Percentiles rank a stretch among this genome's conserved stretches.
phyloP scores from a whole-genome alignment of 495 filamentous ascomycete species.

The Aspergillus funiculosus region DNA sequence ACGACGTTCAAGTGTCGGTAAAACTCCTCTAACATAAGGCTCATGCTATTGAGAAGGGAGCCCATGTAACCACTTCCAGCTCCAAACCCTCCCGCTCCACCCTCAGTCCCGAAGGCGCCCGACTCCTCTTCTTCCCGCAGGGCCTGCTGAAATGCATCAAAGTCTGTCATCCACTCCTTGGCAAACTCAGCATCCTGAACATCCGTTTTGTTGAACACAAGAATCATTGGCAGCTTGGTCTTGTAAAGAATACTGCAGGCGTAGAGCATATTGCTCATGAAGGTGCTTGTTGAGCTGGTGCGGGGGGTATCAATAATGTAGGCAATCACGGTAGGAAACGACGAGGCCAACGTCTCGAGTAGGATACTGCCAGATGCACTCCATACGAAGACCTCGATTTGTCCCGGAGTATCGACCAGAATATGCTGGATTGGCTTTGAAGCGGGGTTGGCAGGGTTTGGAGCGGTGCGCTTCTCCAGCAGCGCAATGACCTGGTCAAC shows the following conservation, averaged over 20 bases:
- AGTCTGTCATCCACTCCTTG: constrained; percentile 99
- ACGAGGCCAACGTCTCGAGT: constrained; percentile 85
- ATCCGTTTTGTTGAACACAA: constrained; percentile 98
- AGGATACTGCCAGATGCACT: constrained; percentile 88
- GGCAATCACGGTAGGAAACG: constrained; percentile 92
- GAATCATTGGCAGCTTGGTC: constrained; percentile 94
- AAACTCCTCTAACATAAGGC: constrained; percentile 94
- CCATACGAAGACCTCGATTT: constrained; percentile 99
- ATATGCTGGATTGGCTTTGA: constrained; percentile 72
- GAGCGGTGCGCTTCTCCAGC: constrained; percentile 76
- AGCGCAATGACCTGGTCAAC: constrained; percentile 88
- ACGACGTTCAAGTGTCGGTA: constrained; percentile 89
- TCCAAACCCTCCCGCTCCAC: constrained; percentile 52
- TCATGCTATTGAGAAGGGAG: constrained; percentile 95
- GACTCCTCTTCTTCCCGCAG: constrained; percentile 70
- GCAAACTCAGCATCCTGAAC: constrained; percentile 85
- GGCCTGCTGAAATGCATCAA: constrained; percentile 89
- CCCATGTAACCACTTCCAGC: constrained; percentile 93
- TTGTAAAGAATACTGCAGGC: constrained; percentile 98
- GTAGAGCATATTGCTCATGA: constrained; percentile 99
- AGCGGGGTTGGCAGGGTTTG: constrained; percentile 54
- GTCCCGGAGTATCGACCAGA: constrained; percentile 89
- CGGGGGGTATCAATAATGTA: constrained; percentile 97
- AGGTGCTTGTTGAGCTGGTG: constrained; percentile 85
- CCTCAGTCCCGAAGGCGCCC: constrained; percentile 71